Evolutionary conservation across 2,329 filamentous ascomycete genomes (phyloP).

Genomic region (Cryphonectria parasitica): DNA sequence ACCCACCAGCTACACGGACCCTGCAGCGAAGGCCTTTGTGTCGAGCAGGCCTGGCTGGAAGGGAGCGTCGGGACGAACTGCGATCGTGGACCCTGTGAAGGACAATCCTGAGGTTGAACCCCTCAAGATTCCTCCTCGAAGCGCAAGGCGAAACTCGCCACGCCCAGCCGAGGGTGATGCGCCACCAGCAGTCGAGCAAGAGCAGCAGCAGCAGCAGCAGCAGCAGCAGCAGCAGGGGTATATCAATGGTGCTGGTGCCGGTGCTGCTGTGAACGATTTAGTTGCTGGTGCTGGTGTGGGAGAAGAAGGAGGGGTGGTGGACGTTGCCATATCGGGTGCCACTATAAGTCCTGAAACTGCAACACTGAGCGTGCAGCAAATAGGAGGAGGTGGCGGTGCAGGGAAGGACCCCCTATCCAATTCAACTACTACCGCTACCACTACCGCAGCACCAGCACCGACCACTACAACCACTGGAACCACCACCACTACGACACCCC

Average conservation of each 20-base stretch:
- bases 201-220: slow-evolving; percentile 15
- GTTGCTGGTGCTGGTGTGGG: slow-evolving; percentile 2
- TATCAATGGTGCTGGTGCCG: not conserved
- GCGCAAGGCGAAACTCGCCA: slow-evolving; percentile 46
- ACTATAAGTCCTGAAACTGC: slow-evolving; percentile 38
- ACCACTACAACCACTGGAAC: not conserved
- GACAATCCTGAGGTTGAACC: slow-evolving; percentile 62
- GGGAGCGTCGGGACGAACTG: slow-evolving; percentile 70
- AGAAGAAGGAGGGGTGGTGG: slow-evolving; percentile 1
- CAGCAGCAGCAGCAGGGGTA: slow-evolving; percentile 7
- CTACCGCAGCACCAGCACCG: slow-evolving; percentile 3
- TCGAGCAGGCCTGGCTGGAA: slow-evolving; percentile 66
- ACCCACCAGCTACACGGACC: slow-evolving; percentile 35
- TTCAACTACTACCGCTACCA: slow-evolving; percentile 10
- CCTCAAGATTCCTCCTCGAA: slow-evolving; percentile 59
- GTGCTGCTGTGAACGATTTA: not conserved
- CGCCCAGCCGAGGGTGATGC: slow-evolving; percentile 28
- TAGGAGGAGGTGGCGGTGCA: slow-evolving; percentile 22
- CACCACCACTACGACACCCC: not conserved
- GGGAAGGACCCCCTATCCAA: slow-evolving; percentile 23
- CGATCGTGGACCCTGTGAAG: slow-evolving; percentile 65
- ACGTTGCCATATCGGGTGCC: slow-evolving; percentile 33
- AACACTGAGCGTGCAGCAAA: slow-evolving; percentile 33
- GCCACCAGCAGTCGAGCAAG: not conserved
- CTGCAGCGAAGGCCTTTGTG: slow-evolving; percentile 41